These are phyloP conservation scores for Phytophthora pseudosyringae DNA, from an alignment of 352 stramenopile species.

Conservation along the genomic window DNA sequence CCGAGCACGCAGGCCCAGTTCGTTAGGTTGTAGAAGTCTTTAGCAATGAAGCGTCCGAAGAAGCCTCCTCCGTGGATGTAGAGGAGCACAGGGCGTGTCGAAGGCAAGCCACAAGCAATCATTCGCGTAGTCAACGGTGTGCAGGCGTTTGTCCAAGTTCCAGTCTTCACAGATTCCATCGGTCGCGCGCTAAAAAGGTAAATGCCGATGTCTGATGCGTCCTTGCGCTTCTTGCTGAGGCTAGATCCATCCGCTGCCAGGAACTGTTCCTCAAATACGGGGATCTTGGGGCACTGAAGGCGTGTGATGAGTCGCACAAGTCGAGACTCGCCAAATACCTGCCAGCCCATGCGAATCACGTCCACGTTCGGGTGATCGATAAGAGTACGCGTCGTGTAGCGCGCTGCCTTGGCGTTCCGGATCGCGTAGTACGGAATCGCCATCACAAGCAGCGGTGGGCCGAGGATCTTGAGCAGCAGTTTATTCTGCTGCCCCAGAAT, in stretches of 20 bases:
- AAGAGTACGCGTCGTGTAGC: conserved; percentile 77
- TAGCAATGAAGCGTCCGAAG: conserved; percentile 89
- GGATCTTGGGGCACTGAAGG: conserved; percentile 66
- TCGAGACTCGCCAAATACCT: conserved; percentile 82
- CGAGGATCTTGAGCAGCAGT: conserved; percentile 63
- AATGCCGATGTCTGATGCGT: conserved; percentile 70
- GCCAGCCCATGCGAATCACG: conserved; percentile 86
- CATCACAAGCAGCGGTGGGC: conserved; percentile 60
- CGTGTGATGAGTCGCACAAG: conserved; percentile 72
- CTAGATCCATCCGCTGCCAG: conserved; percentile 52
- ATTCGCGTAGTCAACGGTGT: conserved; percentile 64
- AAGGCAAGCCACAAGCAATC: conserved; percentile 74
- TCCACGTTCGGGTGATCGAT: conserved; percentile 87
- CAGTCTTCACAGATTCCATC: conserved; percentile 62
- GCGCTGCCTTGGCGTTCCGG: conserved; percentile 71
- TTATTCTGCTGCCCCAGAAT: conserved; percentile 73
- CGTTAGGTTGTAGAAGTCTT: conserved; percentile 82
- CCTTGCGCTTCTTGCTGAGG: conserved; percentile 40
- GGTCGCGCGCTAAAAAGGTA: conserved; percentile 75
- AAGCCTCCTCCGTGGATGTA: conserved; percentile 91
- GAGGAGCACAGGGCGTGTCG: conserved; percentile 71
- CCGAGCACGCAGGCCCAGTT: conserved; percentile 72
- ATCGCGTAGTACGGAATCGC: conserved; percentile 87
- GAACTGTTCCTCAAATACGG: conserved; percentile 74
- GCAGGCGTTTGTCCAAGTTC: conserved; percentile 72